Evolutionary conservation across 352 stramenopile genomes (phyloP).

Genomic region (Pythium angustatum): DNA sequence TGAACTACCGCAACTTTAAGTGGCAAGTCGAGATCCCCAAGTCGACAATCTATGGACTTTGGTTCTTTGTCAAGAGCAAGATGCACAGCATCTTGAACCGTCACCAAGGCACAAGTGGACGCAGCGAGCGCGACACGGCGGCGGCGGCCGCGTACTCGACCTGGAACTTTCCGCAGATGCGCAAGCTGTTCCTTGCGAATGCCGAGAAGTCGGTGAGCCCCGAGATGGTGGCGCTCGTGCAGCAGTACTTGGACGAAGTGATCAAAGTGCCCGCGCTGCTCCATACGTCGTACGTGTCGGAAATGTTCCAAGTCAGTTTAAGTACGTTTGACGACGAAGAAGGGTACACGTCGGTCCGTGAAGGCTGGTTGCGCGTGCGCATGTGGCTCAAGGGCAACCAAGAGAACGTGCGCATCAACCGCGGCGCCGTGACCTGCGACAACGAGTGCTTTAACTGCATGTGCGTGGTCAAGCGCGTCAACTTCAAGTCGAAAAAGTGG

Average conservation of each 20-base stretch:
- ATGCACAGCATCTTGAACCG: conserved; percentile 51
- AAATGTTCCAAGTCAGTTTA: conserved; percentile 83
- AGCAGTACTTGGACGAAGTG: conserved; percentile 71
- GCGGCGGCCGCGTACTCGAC: conserved; percentile 18
- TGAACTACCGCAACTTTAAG: conserved; percentile 76
- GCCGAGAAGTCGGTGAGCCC: conserved; percentile 67
- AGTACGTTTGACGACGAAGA: conserved; percentile 86
- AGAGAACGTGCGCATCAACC: conserved; percentile 85
- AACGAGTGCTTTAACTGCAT: conserved; percentile 91
- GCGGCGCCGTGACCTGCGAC: conserved; percentile 70
- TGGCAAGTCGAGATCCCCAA: conserved; percentile 88
- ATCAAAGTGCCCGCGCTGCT: conserved; percentile 65
- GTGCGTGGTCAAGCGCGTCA: conserved; percentile 84
- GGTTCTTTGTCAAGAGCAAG: conserved; percentile 87
- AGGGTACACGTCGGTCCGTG: conserved; percentile 71
- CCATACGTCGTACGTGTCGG: conserved; percentile 67
- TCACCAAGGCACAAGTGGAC: conserved; percentile 1
- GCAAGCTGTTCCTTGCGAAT: conserved; percentile 80
- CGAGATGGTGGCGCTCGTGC: conserved; percentile 79
- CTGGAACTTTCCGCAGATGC: conserved; percentile 66
- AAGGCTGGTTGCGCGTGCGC: conserved; percentile 83
- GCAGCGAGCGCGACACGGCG: conserved; percentile 16
- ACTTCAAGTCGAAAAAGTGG: conserved; percentile 81
- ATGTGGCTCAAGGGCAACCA: conserved; percentile 86
- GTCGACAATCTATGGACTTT: conserved; percentile 77